Base-by-base conservation (phyloP, 2,329 filamentous ascomycete genomes). In the Graphiopsis chlorocephala region DNA sequence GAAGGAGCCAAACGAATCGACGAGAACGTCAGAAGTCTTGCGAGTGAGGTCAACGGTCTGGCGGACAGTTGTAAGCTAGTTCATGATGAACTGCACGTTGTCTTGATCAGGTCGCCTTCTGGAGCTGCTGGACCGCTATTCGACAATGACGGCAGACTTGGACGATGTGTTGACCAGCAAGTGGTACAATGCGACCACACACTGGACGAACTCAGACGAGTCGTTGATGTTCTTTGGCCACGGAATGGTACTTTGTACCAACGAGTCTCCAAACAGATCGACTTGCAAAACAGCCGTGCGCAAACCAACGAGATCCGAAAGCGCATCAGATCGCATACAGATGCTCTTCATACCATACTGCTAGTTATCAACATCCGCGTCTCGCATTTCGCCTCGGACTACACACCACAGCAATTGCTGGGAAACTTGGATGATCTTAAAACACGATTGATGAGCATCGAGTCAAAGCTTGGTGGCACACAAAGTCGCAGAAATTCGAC, bases 101-200 rank as follows among this genome's bases (percentile, higher is more conserved):
- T 58, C n/a, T 26, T 58, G 33, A 42, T 20, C 11, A 45, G 26
- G 23, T 17, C 33, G 2, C 29, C 15, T 7, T 26, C 55, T 29
- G 33, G 55, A n/a, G 14, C 31, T 12, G 15, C 23, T 42, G 55
- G 25, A 20, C 26, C 35, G 25, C 55, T 23, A 7, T 58, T 42
- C 23, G 55, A 58, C 33, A 45, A 58, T 10, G 55, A 58, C 10
- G 55, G 55, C 2, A 20, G 55, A 29, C 55, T 58, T 33, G 31
- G 55, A 28, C n/a, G 55, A 45, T 58, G 55, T 20, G 31, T 58
- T 6, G 35, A 58, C 15, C 55, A 58, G 23, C 55, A 58, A 35
- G 55, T 58, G 1, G 17, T 33, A 35, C 31, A 45, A 28, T 58
- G 55, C 35, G 25, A 58, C 29, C 45, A 10, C 3, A 58, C 55